These are phyloP conservation scores for Fabrea salina DNA, from an alignment of 169 alveolate species.

Conservation along the genomic window DNA sequence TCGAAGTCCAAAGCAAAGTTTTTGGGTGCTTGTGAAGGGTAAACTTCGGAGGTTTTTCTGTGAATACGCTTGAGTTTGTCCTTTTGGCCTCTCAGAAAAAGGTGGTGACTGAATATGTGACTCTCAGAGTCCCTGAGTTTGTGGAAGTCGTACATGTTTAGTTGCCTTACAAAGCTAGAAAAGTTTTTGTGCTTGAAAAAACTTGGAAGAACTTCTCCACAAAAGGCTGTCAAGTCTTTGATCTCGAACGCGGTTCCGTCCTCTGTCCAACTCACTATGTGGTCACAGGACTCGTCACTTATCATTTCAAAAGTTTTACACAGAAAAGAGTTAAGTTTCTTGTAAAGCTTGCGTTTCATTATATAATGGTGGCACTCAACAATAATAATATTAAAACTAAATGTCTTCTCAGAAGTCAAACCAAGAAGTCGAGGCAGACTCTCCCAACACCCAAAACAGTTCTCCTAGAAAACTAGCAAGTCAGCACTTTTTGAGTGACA, in stretches of 20 bases:
- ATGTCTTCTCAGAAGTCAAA: too few species aligned
- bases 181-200: constrained; percentile 32
- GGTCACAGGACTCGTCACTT: neutral
- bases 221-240: neutral
- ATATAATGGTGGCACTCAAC: too few species aligned
- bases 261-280: neutral
- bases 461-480: too few species aligned
- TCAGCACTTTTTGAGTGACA: too few species aligned
- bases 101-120: neutral
- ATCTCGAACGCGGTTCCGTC: neutral
- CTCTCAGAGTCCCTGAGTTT: constrained; percentile 26
- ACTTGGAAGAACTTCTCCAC: constrained; percentile 8
- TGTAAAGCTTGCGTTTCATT: too few species aligned
- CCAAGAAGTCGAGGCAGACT: too few species aligned
- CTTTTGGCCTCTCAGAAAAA: neutral
- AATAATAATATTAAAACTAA: too few species aligned
- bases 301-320: neutral
- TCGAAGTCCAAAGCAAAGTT: too few species aligned
- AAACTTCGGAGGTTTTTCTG: too few species aligned
- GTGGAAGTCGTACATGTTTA: constrained; percentile 38
- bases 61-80: neutral
- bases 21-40: too few species aligned
- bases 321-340: too few species aligned
- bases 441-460: too few species aligned
- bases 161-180: constrained; percentile 22